A percentile compares a stretch with the other conserved stretches of the same genome.
Evolutionary conservation across 1,284 basidiomycete genomes (phyloP).

Genomic region (Leucocoprinus gongylophorus): DNA sequence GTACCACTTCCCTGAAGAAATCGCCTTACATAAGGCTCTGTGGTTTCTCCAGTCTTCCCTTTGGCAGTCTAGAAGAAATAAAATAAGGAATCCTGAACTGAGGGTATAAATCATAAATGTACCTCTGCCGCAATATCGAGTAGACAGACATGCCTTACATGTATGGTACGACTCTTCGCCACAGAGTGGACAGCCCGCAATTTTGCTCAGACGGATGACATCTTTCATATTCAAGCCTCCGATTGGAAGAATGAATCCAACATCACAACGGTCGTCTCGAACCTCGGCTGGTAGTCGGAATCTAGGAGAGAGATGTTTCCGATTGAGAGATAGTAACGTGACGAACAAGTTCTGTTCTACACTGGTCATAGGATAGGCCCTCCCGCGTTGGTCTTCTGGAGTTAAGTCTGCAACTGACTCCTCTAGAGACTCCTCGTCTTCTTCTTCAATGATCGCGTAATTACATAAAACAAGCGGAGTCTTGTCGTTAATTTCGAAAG

Average conservation of each 20-base stretch:
- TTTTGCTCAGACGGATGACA: conserved; percentile 30
- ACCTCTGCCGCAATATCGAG: conserved; percentile 34
- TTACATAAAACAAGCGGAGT: conserved; percentile 31
- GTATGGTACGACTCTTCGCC: conserved; percentile 27
- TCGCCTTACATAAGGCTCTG: conserved; percentile 31
- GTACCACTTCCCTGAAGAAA: conserved; percentile 36
- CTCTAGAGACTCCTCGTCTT: conserved; percentile 4
- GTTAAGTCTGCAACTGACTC: conserved; percentile 5
- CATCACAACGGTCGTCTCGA: conserved; percentile 13
- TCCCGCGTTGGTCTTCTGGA: conserved; percentile 3
- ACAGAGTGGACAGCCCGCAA: conserved; percentile 34
- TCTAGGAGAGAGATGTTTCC: conserved; percentile 26
- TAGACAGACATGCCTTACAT: conserved; percentile 33
- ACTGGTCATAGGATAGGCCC: conserved; percentile 20
- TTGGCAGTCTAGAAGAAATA: conserved; percentile 28
- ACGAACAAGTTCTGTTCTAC: conserved; percentile 35
- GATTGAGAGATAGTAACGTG: conserved; percentile 25
- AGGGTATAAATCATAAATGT: background rate
- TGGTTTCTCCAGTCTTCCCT: conserved; percentile 34
- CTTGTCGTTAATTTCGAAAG: conserved; percentile 22
- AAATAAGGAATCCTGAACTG: background rate
- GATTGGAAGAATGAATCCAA: conserved; percentile 35
- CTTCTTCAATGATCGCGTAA: conserved; percentile 15
- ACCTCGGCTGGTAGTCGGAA: conserved; percentile 21
- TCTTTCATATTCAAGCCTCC: conserved; percentile 31